phyloP scores from a whole-genome alignment of 23 red algal genomes.

The Agarophyton chilense region DNA sequence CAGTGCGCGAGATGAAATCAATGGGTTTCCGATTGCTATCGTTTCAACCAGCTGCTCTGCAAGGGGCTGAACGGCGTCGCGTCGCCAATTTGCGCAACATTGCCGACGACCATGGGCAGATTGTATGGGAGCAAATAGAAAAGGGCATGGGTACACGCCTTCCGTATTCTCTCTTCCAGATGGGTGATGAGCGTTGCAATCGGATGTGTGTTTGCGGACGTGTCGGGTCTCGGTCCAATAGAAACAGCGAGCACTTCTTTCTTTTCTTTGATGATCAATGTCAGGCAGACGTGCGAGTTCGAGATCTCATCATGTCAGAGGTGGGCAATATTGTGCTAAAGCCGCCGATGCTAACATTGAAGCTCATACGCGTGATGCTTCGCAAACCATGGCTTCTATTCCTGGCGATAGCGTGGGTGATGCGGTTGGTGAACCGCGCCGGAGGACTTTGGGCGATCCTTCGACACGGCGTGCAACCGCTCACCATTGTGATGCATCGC shows the following conservation, averaged over 20 bases:
- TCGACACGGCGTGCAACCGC: constrained; percentile 5
- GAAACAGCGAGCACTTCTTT: constrained; percentile 12
- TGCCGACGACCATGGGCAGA: constrained; percentile 72
- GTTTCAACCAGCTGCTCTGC: constrained; percentile 80
- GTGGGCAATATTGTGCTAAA: constrained; percentile 64
- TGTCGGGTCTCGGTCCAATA: constrained; percentile 46
- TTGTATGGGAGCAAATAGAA: constrained; percentile 83
- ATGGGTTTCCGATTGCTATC: constrained; percentile 83
- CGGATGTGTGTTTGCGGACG: constrained; percentile 71
- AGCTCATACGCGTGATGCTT: constrained; percentile 39
- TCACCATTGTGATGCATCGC: constrained; percentile 92
- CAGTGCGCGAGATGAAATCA: constrained; percentile 33
- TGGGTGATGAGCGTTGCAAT: constrained; percentile 88
- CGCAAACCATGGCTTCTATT: constrained; percentile 46
- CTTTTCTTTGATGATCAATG: constrained; percentile 67
- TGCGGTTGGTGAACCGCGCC: constrained; percentile 44
- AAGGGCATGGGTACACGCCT: constrained; percentile 71
- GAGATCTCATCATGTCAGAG: constrained; percentile 59
- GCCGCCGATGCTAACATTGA: constrained; percentile 32
- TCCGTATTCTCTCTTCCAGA: constrained; percentile 84
- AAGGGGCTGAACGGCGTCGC: constrained; percentile 59
- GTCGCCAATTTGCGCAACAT: constrained; percentile 18
- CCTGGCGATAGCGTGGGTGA: constrained; percentile 13
- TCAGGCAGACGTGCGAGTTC: constrained; percentile 33
- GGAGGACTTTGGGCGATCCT: constrained; percentile 62